Base-by-base conservation (phyloP, 345 rosid species). In the Citrus reticulata region DNA sequence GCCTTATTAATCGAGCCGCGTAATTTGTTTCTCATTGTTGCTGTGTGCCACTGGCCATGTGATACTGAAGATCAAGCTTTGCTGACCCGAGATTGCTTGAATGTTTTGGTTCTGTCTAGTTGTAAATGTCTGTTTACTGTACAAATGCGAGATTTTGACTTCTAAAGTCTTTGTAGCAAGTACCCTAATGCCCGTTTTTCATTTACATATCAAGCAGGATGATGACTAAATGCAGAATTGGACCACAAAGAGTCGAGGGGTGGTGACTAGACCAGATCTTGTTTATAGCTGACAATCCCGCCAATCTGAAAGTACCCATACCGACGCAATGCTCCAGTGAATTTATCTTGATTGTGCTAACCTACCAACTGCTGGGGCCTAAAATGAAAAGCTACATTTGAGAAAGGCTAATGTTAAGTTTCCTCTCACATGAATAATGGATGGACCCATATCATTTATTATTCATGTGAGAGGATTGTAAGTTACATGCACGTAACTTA, bases 401-500 rank as follows among this genome's bases (percentile, higher is more conserved):
- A 4, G 3, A 9, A 40, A 4, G 34, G 34, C 0, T 32, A 32
- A 3, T 32, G 34, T 3, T 30, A 30, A 30, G 32, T 30, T 3
- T 2, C 2, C 3, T 30, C 3, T 2, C 3, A 0, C 3, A 30
- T 30, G 32, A 30, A 2, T 30, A 30, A 0, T 30, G 0, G 2
- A 30, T 30, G 3, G 3, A 27, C 1, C 27, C 27, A 27, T 27
- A 27, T 27, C 0, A 30, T 0, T 30, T 0, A 0, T 30, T 30
- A 3, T 30, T 30, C 0, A 30, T 30, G 32, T 30, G 32, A 3
- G 32, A 30, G 32, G 0, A 0, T 2, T 3, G 4, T 30, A 30
- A 30, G 32, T 30, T 30, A 30, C 3, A 0, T 2, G 32, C 0
- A 30, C 2, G 32, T 30, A 30, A 30, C 3, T 30, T 3, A 0